Conservation (phyloP, 2,329 filamentous ascomycete species). For the Neofusicoccum sp. region DNA sequence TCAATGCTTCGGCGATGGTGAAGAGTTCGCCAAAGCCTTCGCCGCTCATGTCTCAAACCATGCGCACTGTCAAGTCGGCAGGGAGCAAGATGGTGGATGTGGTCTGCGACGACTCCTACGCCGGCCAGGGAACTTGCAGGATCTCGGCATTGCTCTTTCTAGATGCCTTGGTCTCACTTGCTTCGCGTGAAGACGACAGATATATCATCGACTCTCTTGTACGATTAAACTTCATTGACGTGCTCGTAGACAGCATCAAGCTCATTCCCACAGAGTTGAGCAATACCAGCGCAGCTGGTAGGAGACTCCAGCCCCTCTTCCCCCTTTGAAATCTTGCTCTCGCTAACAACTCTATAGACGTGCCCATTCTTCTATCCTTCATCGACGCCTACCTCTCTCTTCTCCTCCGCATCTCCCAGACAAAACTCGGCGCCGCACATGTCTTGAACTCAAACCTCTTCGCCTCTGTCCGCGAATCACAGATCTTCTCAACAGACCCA, state of each 20-base stretch:
- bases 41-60: constrained; percentile 49
- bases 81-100: constrained; percentile 81
- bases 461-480: constrained; percentile 72
- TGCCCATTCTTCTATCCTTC: constrained; percentile 55
- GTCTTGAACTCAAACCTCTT: constrained; percentile 91
- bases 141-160: constrained; percentile 85
- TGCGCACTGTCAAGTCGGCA: constrained; percentile 72
- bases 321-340: background rate
- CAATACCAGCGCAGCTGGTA: constrained; percentile 33
- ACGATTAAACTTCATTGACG: constrained; percentile 84
- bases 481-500: constrained; percentile 86
- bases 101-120: constrained; percentile 89
- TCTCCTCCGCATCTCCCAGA: constrained; percentile 80
- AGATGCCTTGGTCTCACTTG: constrained; percentile 71
- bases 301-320: background rate
- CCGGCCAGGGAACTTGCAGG: constrained; percentile 76
- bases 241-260: constrained; percentile 85
- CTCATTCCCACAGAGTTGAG: constrained; percentile 67
- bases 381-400: constrained; percentile 77
- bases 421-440: constrained; percentile 76
- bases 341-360: constrained; percentile 42
- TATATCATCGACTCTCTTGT: constrained; percentile 77
- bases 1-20: background rate
- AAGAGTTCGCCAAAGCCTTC: constrained; percentile 26
- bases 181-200: constrained; percentile 67